phyloP scores from a whole-genome alignment of 805 yeast genomes.

The Scheffersomyces stipitis region DNA sequence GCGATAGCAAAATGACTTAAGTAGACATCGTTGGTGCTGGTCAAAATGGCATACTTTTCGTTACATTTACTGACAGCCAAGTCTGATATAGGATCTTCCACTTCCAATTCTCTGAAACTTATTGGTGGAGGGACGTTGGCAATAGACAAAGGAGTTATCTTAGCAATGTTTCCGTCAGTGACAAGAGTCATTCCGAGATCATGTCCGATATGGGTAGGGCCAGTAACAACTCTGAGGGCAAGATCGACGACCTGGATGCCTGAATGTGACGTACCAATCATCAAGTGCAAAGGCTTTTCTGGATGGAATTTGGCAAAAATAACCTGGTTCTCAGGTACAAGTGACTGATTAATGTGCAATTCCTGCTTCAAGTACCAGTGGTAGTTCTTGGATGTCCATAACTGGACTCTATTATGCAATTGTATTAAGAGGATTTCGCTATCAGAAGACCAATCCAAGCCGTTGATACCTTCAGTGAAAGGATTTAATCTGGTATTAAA shows the following conservation, averaged over 20 bases:
- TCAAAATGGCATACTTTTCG: constrained; percentile 55
- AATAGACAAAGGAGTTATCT: constrained; percentile 75
- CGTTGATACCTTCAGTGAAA: constrained; percentile 41
- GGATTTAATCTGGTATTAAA: constrained; percentile 67
- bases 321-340: constrained; percentile 28
- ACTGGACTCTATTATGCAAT: constrained; percentile 60
- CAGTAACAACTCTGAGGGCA: constrained; percentile 59
- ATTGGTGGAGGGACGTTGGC: constrained; percentile 97
- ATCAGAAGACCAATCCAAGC: constrained; percentile 76
- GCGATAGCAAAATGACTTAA: constrained; percentile 48
- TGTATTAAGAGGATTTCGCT: constrained; percentile 77
- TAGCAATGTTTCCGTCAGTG: constrained; percentile 69
- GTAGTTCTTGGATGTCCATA: constrained; percentile 91
- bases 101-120: constrained; percentile 63
- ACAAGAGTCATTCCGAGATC: constrained; percentile 82
- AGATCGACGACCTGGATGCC: constrained; percentile 66
- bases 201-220: constrained; percentile 65
- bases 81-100: constrained; percentile 54
- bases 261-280: constrained; percentile 54
- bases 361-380: constrained; percentile 95
- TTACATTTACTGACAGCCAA: constrained; percentile 65
- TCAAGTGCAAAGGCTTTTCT: constrained; percentile 75
- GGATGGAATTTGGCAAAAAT: constrained; percentile 76
- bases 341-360: constrained; percentile 32
- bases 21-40: constrained; percentile 37